These are phyloP conservation scores for Cryptococcus deneoformans DNA, from an alignment of 1,284 basidiomycete species.

Conservation along the genomic window DNA sequence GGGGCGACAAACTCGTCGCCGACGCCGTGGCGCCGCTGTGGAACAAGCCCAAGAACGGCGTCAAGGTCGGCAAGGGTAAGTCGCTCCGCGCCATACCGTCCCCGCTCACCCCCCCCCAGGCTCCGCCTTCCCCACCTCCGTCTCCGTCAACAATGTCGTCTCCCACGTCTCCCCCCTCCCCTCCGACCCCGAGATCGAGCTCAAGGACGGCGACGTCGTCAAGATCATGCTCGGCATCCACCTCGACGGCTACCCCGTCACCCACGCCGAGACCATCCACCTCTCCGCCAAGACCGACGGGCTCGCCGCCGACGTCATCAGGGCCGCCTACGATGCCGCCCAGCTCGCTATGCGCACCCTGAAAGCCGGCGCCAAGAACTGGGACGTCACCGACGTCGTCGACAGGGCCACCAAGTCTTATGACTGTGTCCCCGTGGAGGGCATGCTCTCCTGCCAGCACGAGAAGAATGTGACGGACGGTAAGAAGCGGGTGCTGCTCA, in stretches of 20 bases:
- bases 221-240: conserved; percentile 95
- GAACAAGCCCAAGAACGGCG: conserved; percentile 85
- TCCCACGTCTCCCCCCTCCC: conserved; percentile 59
- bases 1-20: no score
- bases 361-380: conserved; percentile 91
- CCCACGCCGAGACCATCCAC: conserved; percentile 83
- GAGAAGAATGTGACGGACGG: conserved; percentile 92
- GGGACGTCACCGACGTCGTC: conserved; percentile 86
- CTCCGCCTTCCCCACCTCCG: conserved; percentile 89
- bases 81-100: conserved; percentile 24
- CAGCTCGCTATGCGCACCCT: conserved; percentile 85
- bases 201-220: conserved; percentile 89
- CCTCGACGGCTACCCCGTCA: conserved; percentile 70
- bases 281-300: conserved; percentile 80
- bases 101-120: conserved; percentile 35
- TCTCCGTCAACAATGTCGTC: conserved; percentile 78
- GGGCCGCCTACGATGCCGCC: conserved; percentile 89
- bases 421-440: conserved; percentile 86
- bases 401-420: conserved; percentile 68
- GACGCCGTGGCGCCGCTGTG: conserved; percentile 77
- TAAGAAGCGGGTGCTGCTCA: conserved; percentile 92
- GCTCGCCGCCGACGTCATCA: conserved; percentile 81
- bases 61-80: conserved; percentile 79
- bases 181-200: conserved; percentile 62
- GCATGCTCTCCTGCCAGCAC: conserved; percentile 61